Evolutionary conservation across 306 rosid genomes (phyloP).

Genomic region (Purshia tridentata): DNA sequence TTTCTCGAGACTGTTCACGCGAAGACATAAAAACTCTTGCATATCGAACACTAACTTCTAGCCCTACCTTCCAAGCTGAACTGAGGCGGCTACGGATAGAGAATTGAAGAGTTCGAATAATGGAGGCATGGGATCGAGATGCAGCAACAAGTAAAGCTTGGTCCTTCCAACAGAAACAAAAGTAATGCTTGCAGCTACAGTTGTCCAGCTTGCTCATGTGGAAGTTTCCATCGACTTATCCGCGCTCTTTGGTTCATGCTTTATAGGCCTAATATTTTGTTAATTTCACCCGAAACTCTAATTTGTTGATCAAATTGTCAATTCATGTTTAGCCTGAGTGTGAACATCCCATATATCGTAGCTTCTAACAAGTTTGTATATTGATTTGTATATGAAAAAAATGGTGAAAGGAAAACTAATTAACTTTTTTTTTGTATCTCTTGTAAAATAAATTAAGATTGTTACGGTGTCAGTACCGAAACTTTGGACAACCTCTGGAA

Average conservation of each 20-base stretch:
- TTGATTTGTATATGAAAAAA: conserved; percentile 62
- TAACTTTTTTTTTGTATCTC: not conserved
- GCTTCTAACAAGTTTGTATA: conserved; percentile 46
- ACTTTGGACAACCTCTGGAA: no score
- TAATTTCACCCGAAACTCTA: conserved; percentile 17
- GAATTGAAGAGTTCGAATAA: conserved; percentile 28
- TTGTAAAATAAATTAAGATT: not conserved
- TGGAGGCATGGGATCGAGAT: conserved; percentile 16
- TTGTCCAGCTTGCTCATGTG: conserved; percentile 25
- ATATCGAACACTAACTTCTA: conserved; percentile 70
- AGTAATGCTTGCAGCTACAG: conserved; percentile 9
- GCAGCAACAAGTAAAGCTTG: conserved; percentile 11
- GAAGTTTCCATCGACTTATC: conserved; percentile 21
- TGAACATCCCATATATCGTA: conserved; percentile 26
- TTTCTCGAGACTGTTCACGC: conserved; percentile 84
- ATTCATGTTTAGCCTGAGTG: conserved; percentile 14
- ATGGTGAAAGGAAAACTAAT: conserved; percentile 22
- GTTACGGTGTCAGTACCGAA: not conserved
- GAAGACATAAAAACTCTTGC: conserved; percentile 94
- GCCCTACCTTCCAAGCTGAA: conserved; percentile 87
- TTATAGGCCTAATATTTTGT: conserved; percentile 24
- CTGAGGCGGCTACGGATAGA: conserved; percentile 68
- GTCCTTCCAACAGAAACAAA: conserved; percentile 8
- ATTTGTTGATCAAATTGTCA: conserved; percentile 14
- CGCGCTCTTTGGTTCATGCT: conserved; percentile 8